Evolutionary conservation across 108 stramenopile genomes (phyloP), one percentile per base, ranked within the genome.

Genomic region (Aureococcus anophagefferens): DNA sequence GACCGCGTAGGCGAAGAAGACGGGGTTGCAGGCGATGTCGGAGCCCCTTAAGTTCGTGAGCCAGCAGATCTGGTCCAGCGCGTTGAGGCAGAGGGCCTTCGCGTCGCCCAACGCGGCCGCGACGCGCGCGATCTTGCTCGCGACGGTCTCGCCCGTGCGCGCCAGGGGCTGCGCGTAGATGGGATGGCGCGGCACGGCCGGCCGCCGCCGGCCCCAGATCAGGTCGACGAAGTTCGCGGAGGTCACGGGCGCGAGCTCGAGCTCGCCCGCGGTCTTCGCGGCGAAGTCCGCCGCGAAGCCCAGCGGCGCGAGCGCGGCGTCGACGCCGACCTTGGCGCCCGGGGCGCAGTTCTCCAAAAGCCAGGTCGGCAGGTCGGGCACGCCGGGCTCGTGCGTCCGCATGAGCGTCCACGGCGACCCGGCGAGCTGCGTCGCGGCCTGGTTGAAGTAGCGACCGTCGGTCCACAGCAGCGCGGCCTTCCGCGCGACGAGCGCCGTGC

Each of bases 41-140:
- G 68, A 35, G 15, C 88, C 88, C 5, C 88, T 74, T 33, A 89
- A 46, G 67, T 89, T 89, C 67, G 83, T 74, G 5, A 89, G 82
- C 86, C 86, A 89, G 33, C 85, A 86, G 33, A 87, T 80, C 62
- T 89, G 86, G 35, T 89, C 88, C 62, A 89, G 67, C 0, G 85
- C 79, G 35, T 76, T 67, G 14, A 87, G 66, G 46, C 87, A 84
- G 5, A 84, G 33, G 1, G 81, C 84, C 40, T 77, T 68, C 4
- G 36, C 72, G 9, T 68, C 64, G 21, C 32, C 16, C 15, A 80
- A 16, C 33, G 31, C 65, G 45, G 65, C 66, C n/a, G 35, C 36
- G 40, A 81, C 46, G 15, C 65, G n/a, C 25, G 51, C 67, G 4
- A 89, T 29, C 73, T 89, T 89, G 25, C 44, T 70, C 15, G 62